Percentiles rank a stretch among this genome's conserved stretches.
phyloP scores from a whole-genome alignment of 2,329 filamentous ascomycete genomes.

The Plectosphaerella plurivora region DNA sequence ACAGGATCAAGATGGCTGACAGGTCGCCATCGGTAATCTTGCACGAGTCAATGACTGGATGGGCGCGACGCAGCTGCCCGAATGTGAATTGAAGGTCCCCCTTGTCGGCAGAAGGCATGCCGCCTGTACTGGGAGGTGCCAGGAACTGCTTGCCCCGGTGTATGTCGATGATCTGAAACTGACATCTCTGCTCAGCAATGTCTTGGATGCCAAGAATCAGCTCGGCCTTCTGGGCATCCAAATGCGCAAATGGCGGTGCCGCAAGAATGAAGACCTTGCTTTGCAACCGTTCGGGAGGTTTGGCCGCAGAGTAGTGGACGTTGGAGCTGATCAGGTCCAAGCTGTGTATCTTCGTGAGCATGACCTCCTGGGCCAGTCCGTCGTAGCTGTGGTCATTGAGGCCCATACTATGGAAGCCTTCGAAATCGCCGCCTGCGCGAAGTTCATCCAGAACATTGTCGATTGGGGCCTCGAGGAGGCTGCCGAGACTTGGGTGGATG shows the following conservation, averaged over 20 bases:
- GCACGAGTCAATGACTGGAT: slow-evolving; percentile 69
- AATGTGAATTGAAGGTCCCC: slow-evolving; percentile 38
- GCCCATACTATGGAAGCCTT: slow-evolving; percentile 68
- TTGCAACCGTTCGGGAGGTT: slow-evolving; percentile 46
- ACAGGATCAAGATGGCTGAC: slow-evolving; percentile 66
- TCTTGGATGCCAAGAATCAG: slow-evolving; percentile 69
- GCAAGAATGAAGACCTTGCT: slow-evolving; percentile 65
- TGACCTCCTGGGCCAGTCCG: slow-evolving; percentile 66
- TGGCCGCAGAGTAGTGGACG: slow-evolving; percentile 54
- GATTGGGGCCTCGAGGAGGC: slow-evolving; percentile 63
- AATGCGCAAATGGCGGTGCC: slow-evolving; percentile 50
- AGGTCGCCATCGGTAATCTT: slow-evolving; percentile 63
- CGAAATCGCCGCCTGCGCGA: slow-evolving; percentile 56
- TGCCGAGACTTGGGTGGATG: slow-evolving; percentile 50
- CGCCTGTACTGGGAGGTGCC: slow-evolving; percentile 13
- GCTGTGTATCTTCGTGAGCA: slow-evolving; percentile 66
- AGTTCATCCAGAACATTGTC: slow-evolving; percentile 67
- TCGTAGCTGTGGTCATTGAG: slow-evolving; percentile 69
- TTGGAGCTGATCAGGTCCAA: slow-evolving; percentile 59
- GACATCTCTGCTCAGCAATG: slow-evolving; percentile 60
- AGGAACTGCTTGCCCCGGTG: slow-evolving; percentile 9
- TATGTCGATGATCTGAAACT: slow-evolving; percentile 60
- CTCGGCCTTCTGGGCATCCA: slow-evolving; percentile 48
- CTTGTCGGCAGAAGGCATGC: slow-evolving; percentile 10
- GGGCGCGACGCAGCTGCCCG: slow-evolving; percentile 52